A percentile compares a stretch with the other conserved stretches of the same genome.
Conservation (phyloP, 2,329 filamentous ascomycete genomes). For the Fusarium succisae region DNA sequence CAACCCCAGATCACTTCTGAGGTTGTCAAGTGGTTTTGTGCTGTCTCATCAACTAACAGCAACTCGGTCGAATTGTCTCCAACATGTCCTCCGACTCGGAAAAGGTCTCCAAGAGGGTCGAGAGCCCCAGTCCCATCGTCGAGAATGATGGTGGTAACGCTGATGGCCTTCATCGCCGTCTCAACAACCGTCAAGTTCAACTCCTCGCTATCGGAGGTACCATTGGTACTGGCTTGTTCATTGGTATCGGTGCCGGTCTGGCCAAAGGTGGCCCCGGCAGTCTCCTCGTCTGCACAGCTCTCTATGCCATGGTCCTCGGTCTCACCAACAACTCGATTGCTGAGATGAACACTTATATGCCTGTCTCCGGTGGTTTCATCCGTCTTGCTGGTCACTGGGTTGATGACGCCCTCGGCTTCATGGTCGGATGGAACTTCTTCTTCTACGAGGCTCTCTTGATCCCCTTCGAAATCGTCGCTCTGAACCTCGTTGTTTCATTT, state of each 20-base stretch:
- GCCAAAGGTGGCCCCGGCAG: constrained; percentile 32
- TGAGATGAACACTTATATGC: constrained; percentile 38
- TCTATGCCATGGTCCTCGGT: constrained; percentile 32
- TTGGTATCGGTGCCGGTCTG: constrained; percentile 33
- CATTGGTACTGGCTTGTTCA: constrained; percentile 30
- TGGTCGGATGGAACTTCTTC: constrained; percentile 48
- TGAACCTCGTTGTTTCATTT: constrained; percentile 47
- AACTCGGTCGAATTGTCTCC: constrained; percentile 8
- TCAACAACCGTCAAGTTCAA: constrained; percentile 37
- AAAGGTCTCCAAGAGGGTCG: constrained; percentile 24
- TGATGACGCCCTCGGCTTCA: constrained; percentile 34
- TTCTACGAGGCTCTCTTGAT: constrained; percentile 47
- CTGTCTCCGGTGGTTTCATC: constrained; percentile 34
- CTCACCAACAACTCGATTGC: constrained; percentile 38
- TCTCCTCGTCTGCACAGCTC: constrained; percentile 30
- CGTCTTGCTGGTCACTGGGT: constrained; percentile 35
- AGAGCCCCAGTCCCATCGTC: neutral
- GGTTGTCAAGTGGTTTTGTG: constrained; percentile 5
- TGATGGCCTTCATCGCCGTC: constrained; percentile 33
- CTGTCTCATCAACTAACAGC: neutral
- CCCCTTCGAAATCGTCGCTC: constrained; percentile 46
- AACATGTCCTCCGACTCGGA: constrained; percentile 31
- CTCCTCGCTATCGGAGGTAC: constrained; percentile 33
- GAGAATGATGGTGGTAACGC: constrained; percentile 16
- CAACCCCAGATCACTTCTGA: constrained; percentile 8